Evolutionary conservation across 1,284 basidiomycete species (phyloP).

Genomic region (Cutaneotrichosporon dermatis): DNA sequence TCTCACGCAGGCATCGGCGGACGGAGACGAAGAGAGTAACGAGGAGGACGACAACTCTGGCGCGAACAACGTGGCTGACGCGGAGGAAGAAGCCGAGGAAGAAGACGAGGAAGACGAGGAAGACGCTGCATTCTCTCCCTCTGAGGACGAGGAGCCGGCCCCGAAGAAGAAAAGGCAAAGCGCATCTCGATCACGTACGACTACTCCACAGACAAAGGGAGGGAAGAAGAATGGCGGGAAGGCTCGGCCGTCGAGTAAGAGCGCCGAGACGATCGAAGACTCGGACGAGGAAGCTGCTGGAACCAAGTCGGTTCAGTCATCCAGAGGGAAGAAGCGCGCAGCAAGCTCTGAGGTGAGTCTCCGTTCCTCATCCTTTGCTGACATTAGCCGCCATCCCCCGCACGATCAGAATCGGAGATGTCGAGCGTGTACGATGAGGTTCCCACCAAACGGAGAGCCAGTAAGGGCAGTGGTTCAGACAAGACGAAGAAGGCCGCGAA

Average conservation of each 20-base stretch:
- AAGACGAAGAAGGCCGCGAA: constrained; percentile 16
- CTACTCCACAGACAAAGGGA: not conserved
- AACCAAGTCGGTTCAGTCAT: too few species aligned
- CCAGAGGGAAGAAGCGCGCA: not conserved
- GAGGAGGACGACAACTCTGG: not conserved
- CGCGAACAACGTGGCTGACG: too few species aligned
- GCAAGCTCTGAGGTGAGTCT: too few species aligned
- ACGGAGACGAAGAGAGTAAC: constrained; percentile 7
- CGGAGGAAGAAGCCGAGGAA: not conserved
- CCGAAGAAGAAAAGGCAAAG: not conserved
- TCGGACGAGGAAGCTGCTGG: too few species aligned
- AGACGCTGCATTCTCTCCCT: not conserved
- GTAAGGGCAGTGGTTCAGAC: too few species aligned
- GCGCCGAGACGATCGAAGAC: not conserved
- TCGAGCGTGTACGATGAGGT: constrained; percentile 20
- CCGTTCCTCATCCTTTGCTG: too few species aligned
- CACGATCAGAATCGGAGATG: constrained; percentile 7
- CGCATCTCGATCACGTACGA: not conserved
- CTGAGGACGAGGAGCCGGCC: not conserved
- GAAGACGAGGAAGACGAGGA: constrained; percentile 2
- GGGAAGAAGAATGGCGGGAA: too few species aligned
- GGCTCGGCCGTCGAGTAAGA: not conserved
- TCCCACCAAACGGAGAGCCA: not conserved
- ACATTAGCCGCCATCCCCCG: not conserved
- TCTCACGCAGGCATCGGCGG: constrained; percentile 3